Conservation (phyloP, 2,329 filamentous ascomycete species). For the Juglanconis oblonga region DNA sequence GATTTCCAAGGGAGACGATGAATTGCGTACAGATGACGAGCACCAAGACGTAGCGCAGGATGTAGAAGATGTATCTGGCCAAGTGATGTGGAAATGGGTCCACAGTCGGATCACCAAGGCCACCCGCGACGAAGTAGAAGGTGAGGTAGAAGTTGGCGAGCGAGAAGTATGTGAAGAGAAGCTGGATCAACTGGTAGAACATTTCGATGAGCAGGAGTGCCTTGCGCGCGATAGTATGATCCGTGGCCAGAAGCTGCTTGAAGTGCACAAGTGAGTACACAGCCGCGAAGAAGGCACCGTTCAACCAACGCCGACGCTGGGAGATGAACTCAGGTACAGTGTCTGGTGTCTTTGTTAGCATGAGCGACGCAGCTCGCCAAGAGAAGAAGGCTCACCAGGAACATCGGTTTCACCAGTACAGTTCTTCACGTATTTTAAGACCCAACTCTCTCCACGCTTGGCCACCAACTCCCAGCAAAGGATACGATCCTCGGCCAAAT, state of each 20-base stretch:
- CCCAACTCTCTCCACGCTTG: constrained; percentile 92
- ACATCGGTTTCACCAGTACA: constrained; percentile 98
- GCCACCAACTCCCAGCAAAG: constrained; percentile 94
- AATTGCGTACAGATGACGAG: constrained; percentile 93
- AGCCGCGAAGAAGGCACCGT: constrained; percentile 97
- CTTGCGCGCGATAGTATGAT: constrained; percentile 87
- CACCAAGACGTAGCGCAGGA: constrained; percentile 81
- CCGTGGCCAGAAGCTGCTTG: constrained; percentile 86
- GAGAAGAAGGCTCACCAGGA: constrained; percentile 58
- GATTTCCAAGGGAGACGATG: constrained; percentile 92
- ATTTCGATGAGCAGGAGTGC: constrained; percentile 92
- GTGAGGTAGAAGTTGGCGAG: constrained; percentile 98
- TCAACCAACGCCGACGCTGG: constrained; percentile 93
- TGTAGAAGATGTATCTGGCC: constrained; percentile 78
- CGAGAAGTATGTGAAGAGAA: constrained; percentile 96
- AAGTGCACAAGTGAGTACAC: constrained; percentile 97
- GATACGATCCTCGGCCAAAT: constrained; percentile 85
- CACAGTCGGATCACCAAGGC: constrained; percentile 71
- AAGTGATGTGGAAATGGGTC: constrained; percentile 92
- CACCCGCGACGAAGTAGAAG: constrained; percentile 96
- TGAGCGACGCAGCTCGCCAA: neutral
- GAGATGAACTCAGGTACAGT: constrained; percentile 95
- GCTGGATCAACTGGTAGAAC: constrained; percentile 86
- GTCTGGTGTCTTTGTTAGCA: constrained; percentile 52
- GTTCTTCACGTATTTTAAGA: constrained; percentile 95